A percentile compares a stretch with the other conserved stretches of the same genome.
phyloP scores from a whole-genome alignment of 306 rosid genomes.

The Cucurbita moschata region DNA sequence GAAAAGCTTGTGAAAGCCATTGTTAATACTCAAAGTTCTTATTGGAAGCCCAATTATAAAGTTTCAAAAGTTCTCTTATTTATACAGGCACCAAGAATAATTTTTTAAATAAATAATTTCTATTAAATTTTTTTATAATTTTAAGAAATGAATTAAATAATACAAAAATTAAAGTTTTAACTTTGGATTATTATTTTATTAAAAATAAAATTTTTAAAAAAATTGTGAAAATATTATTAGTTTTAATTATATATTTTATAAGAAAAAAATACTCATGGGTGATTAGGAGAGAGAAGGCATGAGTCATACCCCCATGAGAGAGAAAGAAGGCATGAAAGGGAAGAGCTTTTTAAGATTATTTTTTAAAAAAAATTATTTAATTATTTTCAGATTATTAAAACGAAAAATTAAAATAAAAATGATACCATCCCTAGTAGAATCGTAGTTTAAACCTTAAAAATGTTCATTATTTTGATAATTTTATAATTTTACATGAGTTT shows the following conservation, averaged over 20 bases:
- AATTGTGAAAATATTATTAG: not conserved
- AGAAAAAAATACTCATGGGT: not conserved
- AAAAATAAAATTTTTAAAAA: no score
- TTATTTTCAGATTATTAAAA: not conserved
- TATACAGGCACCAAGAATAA: not conserved
- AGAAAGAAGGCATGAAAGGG: not conserved
- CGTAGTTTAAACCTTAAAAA: not conserved
- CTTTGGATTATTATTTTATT: no score
- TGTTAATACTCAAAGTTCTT: not conserved
- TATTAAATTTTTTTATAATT: no score
- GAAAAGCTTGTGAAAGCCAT: constrained; percentile 50
- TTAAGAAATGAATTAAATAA: no score
- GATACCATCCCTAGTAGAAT: not conserved
- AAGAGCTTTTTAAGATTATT: not conserved
- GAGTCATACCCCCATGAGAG: not conserved
- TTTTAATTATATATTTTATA: no score
- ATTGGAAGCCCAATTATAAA: not conserved
- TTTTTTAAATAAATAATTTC: not conserved
- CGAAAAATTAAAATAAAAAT: not conserved
- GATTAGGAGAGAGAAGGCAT: not conserved
- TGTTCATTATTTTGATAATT: no score
- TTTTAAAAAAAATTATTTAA: not conserved
- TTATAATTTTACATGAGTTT: no score
- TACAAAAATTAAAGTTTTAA: no score
- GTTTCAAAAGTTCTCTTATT: not conserved